A percentile compares a stretch with the other conserved stretches of the same genome.
Evolutionary conservation across 768 basidiomycete species (phyloP).

Genomic region (Tubosaeta sp.): DNA sequence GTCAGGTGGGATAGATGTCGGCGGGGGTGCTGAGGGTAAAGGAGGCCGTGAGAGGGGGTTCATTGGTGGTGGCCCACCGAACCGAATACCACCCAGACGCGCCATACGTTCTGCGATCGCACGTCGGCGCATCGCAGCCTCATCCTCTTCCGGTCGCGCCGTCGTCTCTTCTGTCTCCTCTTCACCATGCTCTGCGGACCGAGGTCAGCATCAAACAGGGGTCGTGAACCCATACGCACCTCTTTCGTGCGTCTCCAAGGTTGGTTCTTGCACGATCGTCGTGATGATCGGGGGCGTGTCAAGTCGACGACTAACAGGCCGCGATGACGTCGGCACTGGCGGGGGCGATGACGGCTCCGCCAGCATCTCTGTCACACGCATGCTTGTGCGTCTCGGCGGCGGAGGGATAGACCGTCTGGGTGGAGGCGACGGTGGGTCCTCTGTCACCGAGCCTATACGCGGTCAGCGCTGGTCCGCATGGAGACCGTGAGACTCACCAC

Average conservation of each 20-base stretch:
- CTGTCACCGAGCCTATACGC: constrained; percentile 10
- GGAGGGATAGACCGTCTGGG: constrained; percentile 20
- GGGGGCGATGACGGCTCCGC: constrained; percentile 18
- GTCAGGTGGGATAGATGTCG: constrained; percentile 29
- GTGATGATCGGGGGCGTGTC: constrained; percentile 26
- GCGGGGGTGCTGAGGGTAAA: constrained; percentile 35
- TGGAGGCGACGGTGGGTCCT: constrained; percentile 8
- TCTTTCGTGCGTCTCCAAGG: constrained; percentile 1
- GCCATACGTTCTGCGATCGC: constrained; percentile 96
- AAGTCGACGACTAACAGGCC: constrained; percentile 11
- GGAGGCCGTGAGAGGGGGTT: constrained; percentile 35
- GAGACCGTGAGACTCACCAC: constrained; percentile 14
- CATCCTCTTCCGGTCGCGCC: constrained; percentile 33
- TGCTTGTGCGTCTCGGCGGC: constrained; percentile 24
- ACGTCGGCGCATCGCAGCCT: constrained; percentile 50
- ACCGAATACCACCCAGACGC: constrained; percentile 79
- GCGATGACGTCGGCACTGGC: constrained; percentile 15
- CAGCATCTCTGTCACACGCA: constrained; percentile 6
- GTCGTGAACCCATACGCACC: constrained; percentile 1
- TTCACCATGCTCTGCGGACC: constrained; percentile 6
- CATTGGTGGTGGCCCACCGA: constrained; percentile 60
- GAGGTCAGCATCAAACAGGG: neutral
- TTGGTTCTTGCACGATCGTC: constrained; percentile 10
- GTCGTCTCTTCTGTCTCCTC: constrained; percentile 8
- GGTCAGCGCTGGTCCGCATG: neutral